phyloP scores from a whole-genome alignment of 2,329 filamentous ascomycete species.

The Beauveria bassiana region DNA sequence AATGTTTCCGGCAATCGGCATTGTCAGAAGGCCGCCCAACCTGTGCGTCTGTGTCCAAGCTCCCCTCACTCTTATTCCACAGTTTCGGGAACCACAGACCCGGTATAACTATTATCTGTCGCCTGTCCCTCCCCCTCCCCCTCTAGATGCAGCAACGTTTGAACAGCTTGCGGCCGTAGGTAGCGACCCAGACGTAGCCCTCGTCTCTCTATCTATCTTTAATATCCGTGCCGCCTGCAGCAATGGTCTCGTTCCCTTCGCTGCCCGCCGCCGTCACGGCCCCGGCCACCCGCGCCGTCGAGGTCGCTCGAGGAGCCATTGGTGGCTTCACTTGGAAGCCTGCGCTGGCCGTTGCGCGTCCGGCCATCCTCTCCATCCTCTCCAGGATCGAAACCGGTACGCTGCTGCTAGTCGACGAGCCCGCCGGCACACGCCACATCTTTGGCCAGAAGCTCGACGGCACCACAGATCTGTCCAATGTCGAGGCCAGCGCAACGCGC shows the following conservation, averaged over 20 bases:
- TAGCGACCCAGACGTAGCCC: background rate
- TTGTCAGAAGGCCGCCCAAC: background rate
- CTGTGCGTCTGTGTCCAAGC: background rate
- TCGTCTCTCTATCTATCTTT: background rate
- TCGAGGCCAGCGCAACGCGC: slow-evolving; percentile 25
- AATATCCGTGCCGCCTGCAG: background rate
- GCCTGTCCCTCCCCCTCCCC: background rate
- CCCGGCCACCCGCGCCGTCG: slow-evolving; percentile 31
- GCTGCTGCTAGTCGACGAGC: slow-evolving; percentile 40
- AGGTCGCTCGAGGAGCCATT: slow-evolving; percentile 33
- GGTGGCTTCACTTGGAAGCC: slow-evolving; percentile 41
- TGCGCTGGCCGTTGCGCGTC: slow-evolving; percentile 37
- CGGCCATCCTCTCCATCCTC: slow-evolving; percentile 37
- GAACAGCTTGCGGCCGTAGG: background rate
- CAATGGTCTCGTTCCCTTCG: slow-evolving; percentile 16
- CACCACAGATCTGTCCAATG: slow-evolving; percentile 27
- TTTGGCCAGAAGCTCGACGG: slow-evolving; percentile 39
- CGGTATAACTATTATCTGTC: background rate
- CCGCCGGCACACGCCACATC: slow-evolving; percentile 30
- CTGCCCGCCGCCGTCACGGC: slow-evolving; percentile 30
- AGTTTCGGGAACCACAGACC: background rate
- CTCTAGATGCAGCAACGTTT: background rate
- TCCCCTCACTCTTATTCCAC: background rate
- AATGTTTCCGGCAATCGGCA: background rate
- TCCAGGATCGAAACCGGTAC: slow-evolving; percentile 41